phyloP scores from a whole-genome alignment of 805 yeast genomes.

The Diddensiella caesifluorescens region DNA sequence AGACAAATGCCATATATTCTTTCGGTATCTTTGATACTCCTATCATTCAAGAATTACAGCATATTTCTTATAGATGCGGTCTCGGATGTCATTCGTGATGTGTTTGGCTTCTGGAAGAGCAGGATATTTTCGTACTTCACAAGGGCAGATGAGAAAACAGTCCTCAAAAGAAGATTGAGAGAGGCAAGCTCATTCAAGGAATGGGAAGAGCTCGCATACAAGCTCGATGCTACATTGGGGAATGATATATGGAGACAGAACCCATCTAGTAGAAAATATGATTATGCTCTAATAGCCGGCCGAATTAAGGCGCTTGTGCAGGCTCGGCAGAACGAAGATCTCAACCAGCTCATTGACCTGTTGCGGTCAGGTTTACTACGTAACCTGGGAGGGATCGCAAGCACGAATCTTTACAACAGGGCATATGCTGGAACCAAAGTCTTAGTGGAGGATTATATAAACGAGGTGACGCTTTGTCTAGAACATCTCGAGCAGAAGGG shows the following conservation, averaged over 20 bases:
- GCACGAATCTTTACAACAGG: conserved; percentile 69
- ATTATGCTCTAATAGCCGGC: conserved; percentile 74
- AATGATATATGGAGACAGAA: conserved; percentile 59
- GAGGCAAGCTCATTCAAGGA: conserved; percentile 57
- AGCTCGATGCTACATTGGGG: conserved; percentile 38
- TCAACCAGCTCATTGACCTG: conserved; percentile 53
- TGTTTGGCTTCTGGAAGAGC: conserved; percentile 25
- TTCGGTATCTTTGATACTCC: neutral
- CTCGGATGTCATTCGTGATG: conserved; percentile 17
- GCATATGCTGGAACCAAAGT: conserved; percentile 85
- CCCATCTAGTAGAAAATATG: conserved; percentile 75
- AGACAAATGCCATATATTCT: too few relatives aligned
- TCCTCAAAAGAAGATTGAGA: conserved; percentile 21
- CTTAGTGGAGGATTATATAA: conserved; percentile 79
- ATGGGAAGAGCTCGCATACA: conserved; percentile 50
- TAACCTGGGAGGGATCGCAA: conserved; percentile 87
- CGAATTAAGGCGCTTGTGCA: conserved; percentile 56
- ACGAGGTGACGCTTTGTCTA: conserved; percentile 67
- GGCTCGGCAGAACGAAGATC: conserved; percentile 57
- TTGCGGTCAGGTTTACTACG: conserved; percentile 79
- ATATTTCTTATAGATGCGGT: conserved; percentile 8
- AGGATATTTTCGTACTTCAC: conserved; percentile 14
- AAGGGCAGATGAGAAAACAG: conserved; percentile 23
- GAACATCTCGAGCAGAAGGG: conserved; percentile 47
- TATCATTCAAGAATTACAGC: conserved; percentile 4